Evolutionary conservation across 306 rosid genomes (phyloP).

Genomic region (Dryas octopetala): DNA sequence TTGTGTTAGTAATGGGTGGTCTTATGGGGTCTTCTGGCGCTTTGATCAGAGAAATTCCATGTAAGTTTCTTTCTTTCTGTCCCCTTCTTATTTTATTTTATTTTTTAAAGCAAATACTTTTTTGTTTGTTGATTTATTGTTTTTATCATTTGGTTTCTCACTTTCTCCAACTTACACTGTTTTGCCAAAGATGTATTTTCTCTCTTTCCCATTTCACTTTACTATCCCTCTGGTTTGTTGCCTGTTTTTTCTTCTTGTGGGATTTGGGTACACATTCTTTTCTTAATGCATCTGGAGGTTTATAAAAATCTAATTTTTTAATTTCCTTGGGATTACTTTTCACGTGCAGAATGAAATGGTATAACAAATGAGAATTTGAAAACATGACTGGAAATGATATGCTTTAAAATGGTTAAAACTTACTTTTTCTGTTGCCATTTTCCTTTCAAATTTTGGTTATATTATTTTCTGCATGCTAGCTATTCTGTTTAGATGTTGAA

Average conservation of each 20-base stretch:
- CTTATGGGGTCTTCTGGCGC: conserved; percentile 84
- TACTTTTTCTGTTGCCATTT: conserved; percentile 7
- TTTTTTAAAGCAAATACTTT: neutral
- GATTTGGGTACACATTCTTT: neutral
- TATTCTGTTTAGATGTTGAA: neutral
- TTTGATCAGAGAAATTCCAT: conserved; percentile 55
- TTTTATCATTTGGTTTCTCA: neutral
- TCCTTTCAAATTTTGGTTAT: neutral
- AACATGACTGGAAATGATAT: neutral
- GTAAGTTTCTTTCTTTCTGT: conserved; percentile 39
- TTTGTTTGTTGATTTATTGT: neutral
- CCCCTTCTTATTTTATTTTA: neutral
- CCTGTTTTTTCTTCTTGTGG: conserved; percentile 1
- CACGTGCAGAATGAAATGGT: neutral
- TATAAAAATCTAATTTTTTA: conserved; percentile 6
- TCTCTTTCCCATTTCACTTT: neutral
- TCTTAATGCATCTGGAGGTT: neutral
- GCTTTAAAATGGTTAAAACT: neutral
- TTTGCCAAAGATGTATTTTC: neutral
- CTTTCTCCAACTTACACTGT: neutral
- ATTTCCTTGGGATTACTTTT: neutral
- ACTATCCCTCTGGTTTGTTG: neutral
- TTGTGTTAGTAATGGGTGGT: conserved; percentile 60
- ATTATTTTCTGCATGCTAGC: conserved; percentile 4
- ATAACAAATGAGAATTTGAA: neutral